Evolutionary conservation across 2,329 filamentous ascomycete genomes (phyloP).

Genomic region (Elsinoe necatrix): DNA sequence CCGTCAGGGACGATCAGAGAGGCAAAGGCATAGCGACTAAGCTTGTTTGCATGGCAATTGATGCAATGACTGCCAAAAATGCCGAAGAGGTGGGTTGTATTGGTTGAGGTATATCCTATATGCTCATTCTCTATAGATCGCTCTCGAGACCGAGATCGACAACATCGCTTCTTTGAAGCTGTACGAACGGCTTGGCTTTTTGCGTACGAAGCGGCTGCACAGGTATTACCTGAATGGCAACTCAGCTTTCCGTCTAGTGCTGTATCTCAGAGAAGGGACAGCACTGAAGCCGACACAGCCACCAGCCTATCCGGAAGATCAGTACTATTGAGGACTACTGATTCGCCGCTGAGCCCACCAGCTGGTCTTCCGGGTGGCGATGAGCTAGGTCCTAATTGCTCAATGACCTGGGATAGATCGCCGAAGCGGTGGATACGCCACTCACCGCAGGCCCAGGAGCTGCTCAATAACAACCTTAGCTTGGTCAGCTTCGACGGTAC

Average conservation of each 20-base stretch:
- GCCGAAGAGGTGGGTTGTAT: slow-evolving; percentile 62
- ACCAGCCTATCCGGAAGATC: slow-evolving; percentile 15
- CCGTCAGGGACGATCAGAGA: slow-evolving; percentile 71
- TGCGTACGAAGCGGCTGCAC: slow-evolving; percentile 85
- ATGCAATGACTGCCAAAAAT: slow-evolving; percentile 73
- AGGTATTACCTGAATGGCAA: slow-evolving; percentile 96
- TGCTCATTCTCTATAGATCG: slow-evolving; percentile 46
- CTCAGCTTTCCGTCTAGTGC: slow-evolving; percentile 79
- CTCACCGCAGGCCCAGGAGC: slow-evolving; percentile 30
- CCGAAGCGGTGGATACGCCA: no score
- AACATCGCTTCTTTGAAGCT: slow-evolving; percentile 84
- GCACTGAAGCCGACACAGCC: slow-evolving; percentile 31
- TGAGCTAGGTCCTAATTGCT: no score
- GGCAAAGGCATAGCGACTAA: slow-evolving; percentile 78
- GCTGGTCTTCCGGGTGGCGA: no score
- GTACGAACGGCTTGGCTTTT: slow-evolving; percentile 86
- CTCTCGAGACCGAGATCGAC: slow-evolving; percentile 89
- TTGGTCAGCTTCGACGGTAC: slow-evolving; percentile 52
- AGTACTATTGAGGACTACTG: slow-evolving; percentile 15
- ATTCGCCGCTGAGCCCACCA: no score
- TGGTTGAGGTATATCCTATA: neutral
- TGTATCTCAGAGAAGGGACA: slow-evolving; percentile 62
- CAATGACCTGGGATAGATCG: no score
- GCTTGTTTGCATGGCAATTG: slow-evolving; percentile 81
- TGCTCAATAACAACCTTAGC: slow-evolving; percentile 48